Base-by-base conservation (phyloP, 176 grass and related monocot species). In the Phyllostachys edulis region DNA sequence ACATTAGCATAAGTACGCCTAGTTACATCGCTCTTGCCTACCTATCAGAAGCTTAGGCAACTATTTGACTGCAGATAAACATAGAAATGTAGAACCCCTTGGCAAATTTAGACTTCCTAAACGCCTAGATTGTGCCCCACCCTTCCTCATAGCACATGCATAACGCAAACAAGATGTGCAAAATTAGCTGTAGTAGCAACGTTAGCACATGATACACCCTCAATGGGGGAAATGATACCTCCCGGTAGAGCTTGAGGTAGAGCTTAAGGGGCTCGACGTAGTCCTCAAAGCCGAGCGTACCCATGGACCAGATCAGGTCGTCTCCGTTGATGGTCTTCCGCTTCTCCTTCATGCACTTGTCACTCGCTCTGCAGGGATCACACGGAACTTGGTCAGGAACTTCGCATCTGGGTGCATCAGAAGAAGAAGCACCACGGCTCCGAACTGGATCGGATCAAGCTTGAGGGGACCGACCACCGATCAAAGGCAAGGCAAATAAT, bases 331-430 rank as follows among this genome's bases (percentile, higher is more conserved):
- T 88, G 56, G 90, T 94, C 73, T 94, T 94, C 37, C 90, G 88
- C 87, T 92, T 94, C 82, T 94, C 93, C 69, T 91, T 94, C 66
- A 87, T 81, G 85, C 90, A 94, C 82, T 94, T 94, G 57, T 92
- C 90, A 79, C 93, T 94, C 4, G 93, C 93, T 60, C 93, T 94
- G 74, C 85, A 45, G 73, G 60, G 18, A 63, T 34, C 41, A 70
- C 18, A 45, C 12, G 44, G 13, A 8, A 69, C 20, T 8, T 11
- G 18, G 46, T 69, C 63, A 78, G 36, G 7, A 3, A 59, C 38
- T 73, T 73, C 8, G 65, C 49, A 49, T 63, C 42, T 74, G 8
- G 4, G 38, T 15, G 13, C 29, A 39, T 23, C 29, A 72, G n/a
- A 72, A 29, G 26, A 72, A 10, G 41, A 24, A 6, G 14, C 18